Evolutionary conservation across 768 basidiomycete species (phyloP).

Genomic region (Dacryopinax primogenitus): DNA sequence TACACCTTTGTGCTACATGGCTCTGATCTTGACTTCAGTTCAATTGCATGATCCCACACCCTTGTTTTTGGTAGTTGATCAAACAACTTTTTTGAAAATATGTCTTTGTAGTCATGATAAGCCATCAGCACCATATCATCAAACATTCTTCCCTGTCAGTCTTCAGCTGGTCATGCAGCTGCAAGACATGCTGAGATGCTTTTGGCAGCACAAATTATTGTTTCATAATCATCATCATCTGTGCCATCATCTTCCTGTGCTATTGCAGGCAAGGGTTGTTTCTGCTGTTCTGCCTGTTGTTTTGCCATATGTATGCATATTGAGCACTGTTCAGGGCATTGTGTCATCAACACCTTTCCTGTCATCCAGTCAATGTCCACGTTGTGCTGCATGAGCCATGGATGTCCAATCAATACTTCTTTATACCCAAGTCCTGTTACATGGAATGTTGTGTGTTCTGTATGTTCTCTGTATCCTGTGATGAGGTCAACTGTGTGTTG

Average conservation of each 20-base stretch:
- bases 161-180: neutral
- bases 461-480: neutral
- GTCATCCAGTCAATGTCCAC: neutral
- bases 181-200: neutral
- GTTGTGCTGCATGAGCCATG: neutral
- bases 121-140: neutral
- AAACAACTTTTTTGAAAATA: neutral
- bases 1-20: conserved; percentile 9
- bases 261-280: neutral
- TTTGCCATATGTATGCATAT: neutral
- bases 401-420: neutral
- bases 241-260: neutral
- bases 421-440: neutral
- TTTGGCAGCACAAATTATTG: neutral
- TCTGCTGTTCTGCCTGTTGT: neutral
- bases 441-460: neutral
- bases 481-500: neutral
- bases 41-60: neutral
- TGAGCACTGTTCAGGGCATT: neutral
- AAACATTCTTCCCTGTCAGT: neutral
- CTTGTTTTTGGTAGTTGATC: neutral
- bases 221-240: neutral
- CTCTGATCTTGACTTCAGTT: neutral
- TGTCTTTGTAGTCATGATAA: neutral
- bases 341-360: neutral